phyloP scores from a whole-genome alignment of 441 rosid genomes.

The Populus hybrid region DNA sequence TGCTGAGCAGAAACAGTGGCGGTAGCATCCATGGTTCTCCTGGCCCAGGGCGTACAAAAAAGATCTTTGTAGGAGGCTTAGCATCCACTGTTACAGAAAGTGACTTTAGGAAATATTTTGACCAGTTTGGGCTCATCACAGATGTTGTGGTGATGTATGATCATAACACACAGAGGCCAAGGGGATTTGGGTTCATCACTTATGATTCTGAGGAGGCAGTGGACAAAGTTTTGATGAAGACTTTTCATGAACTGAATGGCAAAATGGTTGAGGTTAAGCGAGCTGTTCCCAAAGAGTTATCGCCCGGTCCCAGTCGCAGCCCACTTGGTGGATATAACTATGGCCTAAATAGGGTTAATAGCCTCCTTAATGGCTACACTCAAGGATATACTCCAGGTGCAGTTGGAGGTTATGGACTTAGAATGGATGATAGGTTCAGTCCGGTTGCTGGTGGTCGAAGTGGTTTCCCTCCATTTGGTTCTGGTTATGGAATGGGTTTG shows the following conservation, averaged over 20 bases:
- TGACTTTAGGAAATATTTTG: slow-evolving; percentile 85
- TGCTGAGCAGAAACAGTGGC: slow-evolving; percentile 53
- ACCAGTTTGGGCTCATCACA: slow-evolving; percentile 83
- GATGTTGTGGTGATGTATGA: slow-evolving; percentile 97
- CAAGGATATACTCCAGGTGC: slow-evolving; percentile 72
- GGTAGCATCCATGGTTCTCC: slow-evolving; percentile 82
- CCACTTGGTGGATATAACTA: slow-evolving; percentile 81
- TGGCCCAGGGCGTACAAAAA: too few species aligned
- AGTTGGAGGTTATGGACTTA: slow-evolving; percentile 78
- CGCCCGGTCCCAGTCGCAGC: slow-evolving; percentile 84
- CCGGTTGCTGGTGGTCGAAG: slow-evolving; percentile 70
- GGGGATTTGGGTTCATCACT: slow-evolving; percentile 98
- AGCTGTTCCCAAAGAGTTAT: slow-evolving; percentile 93
- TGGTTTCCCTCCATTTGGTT: slow-evolving; percentile 65
- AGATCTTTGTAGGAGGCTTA: slow-evolving; percentile 96
- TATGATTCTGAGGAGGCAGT: slow-evolving; percentile 92
- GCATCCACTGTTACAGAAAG: slow-evolving; percentile 89
- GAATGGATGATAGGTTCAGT: slow-evolving; percentile 87
- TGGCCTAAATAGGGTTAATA: slow-evolving; percentile 67
- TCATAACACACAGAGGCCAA: slow-evolving; percentile 96
- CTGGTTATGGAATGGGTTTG: slow-evolving; percentile 74
- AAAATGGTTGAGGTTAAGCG: slow-evolving; percentile 85
- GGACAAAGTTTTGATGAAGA: slow-evolving; percentile 74
- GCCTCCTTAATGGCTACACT: slow-evolving; percentile 76
- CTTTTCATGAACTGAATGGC: slow-evolving; percentile 91